These are phyloP conservation scores for Candida tibetensis DNA, from an alignment of 805 yeast genomes.

Conservation along the genomic window DNA sequence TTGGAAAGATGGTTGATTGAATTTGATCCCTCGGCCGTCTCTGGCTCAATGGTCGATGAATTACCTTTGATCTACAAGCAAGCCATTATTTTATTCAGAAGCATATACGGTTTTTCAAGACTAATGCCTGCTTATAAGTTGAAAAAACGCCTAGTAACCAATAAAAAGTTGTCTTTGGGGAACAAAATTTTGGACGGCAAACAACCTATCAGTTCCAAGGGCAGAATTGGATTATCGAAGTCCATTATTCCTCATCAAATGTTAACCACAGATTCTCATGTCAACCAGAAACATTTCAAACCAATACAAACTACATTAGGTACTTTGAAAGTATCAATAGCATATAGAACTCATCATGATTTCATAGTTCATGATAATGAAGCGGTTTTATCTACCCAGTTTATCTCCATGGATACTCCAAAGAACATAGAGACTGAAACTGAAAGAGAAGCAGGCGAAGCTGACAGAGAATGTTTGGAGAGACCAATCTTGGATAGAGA, in stretches of 20 bases:
- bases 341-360: constrained; percentile 69
- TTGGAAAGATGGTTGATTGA: constrained; percentile 92
- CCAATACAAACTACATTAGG: constrained; percentile 80
- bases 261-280: constrained; percentile 43
- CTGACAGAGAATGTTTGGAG: not conserved
- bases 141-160: constrained; percentile 28
- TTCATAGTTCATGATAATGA: constrained; percentile 70
- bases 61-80: constrained; percentile 71
- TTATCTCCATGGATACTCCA: constrained; percentile 45
- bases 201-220: constrained; percentile 73
- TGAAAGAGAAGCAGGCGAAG: no score
- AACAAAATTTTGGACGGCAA: constrained; percentile 73
- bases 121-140: constrained; percentile 72
- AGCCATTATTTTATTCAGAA: constrained; percentile 69
- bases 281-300: constrained; percentile 59
- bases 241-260: constrained; percentile 48
- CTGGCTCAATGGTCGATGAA: constrained; percentile 43
- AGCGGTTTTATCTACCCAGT: constrained; percentile 56
- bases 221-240: constrained; percentile 81
- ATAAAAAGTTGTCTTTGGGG: constrained; percentile 43
- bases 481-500: not conserved
- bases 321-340: constrained; percentile 66
- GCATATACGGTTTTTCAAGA: constrained; percentile 62
- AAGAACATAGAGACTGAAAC: no score
- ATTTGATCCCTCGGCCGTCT: constrained; percentile 52